Base-by-base conservation (phyloP, 1,139 yeast genomes). In the Yamadazyma friedrichii region DNA sequence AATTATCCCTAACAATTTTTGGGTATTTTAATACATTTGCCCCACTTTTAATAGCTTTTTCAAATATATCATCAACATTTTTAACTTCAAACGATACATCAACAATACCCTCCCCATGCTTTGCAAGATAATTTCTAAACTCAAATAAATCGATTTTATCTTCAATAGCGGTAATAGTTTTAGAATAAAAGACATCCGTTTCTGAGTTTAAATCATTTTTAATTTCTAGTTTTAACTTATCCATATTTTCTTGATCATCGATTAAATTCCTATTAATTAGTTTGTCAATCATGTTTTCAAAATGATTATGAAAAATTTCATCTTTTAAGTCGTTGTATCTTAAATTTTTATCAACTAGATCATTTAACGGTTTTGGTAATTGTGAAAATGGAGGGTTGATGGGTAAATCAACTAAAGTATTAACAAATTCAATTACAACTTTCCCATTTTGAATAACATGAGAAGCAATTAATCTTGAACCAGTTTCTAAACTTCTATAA, bases 51-150 rank as follows among this genome's bases (percentile, higher is more conserved):
- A 78, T 53, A 0, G 93, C 87, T 29, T 61, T 61, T 0, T 59
- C 44, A 47, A 62, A 82, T 1, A 76, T 65, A 0, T 50, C 47
- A 2, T 65, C 71, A 5, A 78, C 78, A 52, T 81, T 64, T 6
- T 62, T 66, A 0, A 85, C 93, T 13, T 56, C 56, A 49, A 86
- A 81, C 0, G 88, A 75, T 9, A 87, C 77, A 55, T 87, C 94
- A 58, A 80, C 77, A 4, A 86, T 86, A 3, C 88, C 86, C 53
- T 85, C 93, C 1, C 94, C 91, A 56, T 87, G 95, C 6, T 53
- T 55, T n/a, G 58, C 56, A 12, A 84, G 61, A 54, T 78, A 85
- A 6, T 62, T 52, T 28, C 65, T 38, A 29, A 66, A 54, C 28
- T 55, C 41, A 13, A 49, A 48, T 13, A 67, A 60, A 38, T 62